These are phyloP conservation scores for Cornus controversa DNA, from an alignment of 148 eudicot species.

Conservation along the genomic window DNA sequence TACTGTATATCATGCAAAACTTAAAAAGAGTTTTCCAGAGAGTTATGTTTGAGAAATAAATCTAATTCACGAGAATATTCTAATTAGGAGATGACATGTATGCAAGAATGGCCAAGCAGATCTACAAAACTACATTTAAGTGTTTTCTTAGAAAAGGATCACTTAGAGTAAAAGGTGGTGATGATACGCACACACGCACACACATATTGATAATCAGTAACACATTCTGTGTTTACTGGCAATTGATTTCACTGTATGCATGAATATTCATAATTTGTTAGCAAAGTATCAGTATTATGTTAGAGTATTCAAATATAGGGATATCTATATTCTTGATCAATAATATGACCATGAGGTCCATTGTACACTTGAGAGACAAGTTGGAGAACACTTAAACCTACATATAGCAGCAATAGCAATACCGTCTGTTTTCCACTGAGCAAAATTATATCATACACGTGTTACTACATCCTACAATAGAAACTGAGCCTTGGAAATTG, in stretches of 20 bases:
- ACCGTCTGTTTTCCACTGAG: background rate
- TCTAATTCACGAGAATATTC: too few species aligned
- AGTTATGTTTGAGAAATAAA: too few species aligned
- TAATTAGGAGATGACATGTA: too few species aligned
- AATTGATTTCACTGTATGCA: background rate
- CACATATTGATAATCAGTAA: too few species aligned
- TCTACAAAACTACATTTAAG: too few species aligned
- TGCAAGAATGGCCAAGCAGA: too few species aligned
- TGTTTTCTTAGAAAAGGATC: too few species aligned
- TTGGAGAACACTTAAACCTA: background rate
- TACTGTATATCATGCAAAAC: too few species aligned
- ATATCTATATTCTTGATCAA: background rate
- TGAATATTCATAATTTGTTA: background rate
- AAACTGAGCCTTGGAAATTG: background rate
- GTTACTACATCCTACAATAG: background rate
- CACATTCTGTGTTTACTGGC: background rate
- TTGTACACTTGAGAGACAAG: background rate
- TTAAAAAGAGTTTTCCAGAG: too few species aligned
- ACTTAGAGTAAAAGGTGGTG: too few species aligned
- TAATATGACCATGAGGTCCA: background rate
- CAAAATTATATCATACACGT: background rate
- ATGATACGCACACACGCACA: too few species aligned
- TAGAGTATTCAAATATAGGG: background rate
- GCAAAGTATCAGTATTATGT: too few species aligned
- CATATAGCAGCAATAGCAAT: background rate